Conservation (phyloP, 768 basidiomycete genomes). For the Lactarius hatsudake region DNA sequence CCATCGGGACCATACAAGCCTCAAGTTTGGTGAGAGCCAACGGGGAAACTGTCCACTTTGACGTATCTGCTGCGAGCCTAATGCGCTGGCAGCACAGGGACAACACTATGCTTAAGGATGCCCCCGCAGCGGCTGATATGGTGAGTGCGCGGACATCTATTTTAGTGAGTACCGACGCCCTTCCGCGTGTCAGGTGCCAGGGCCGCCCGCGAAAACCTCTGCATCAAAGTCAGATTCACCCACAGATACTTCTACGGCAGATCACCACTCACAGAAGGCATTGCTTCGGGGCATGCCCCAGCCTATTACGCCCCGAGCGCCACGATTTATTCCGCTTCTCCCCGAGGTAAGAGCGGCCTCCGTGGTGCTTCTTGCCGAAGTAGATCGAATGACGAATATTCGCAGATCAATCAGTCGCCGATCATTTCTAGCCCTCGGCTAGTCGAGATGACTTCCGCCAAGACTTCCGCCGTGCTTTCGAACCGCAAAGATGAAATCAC, state of each 20-base stretch:
- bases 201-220: neutral
- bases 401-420: conserved; percentile 14
- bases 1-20: neutral
- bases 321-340: conserved; percentile 2
- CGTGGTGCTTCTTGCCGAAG: neutral
- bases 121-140: neutral
- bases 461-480: neutral
- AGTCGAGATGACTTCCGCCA: neutral
- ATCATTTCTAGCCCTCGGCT: conserved; percentile 12
- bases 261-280: neutral
- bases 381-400: neutral
- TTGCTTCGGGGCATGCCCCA: neutral
- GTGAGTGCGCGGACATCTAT: neutral
- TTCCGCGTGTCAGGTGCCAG: neutral
- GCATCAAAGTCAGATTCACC: neutral
- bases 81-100: conserved; percentile 17
- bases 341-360: conserved; percentile 4
- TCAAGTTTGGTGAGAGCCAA: neutral
- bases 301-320: neutral
- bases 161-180: neutral
- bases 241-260: neutral
- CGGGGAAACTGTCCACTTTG: neutral
- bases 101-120: neutral
- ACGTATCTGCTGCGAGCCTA: neutral
- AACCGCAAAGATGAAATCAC: conserved; percentile 1